phyloP scores from a whole-genome alignment of 257 asterid genomes.

The Lycium barbarum region DNA sequence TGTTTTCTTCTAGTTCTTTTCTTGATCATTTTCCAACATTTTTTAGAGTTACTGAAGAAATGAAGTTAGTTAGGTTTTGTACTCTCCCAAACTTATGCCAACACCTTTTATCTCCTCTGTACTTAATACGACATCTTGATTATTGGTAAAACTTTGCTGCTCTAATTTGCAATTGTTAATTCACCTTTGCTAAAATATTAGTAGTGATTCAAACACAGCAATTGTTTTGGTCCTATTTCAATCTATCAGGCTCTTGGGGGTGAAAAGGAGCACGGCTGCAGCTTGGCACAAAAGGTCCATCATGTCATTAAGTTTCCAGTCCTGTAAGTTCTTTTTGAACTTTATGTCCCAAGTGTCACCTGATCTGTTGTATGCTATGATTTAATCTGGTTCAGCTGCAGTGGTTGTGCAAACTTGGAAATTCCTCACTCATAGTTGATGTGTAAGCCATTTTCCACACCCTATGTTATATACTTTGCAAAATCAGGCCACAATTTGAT shows the following conservation, averaged over 20 bases:
- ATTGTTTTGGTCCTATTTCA: neutral
- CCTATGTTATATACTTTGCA: too few species aligned
- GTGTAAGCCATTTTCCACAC: neutral
- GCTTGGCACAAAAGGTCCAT: too few species aligned
- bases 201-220: neutral
- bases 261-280: neutral
- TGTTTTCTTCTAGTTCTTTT: neutral
- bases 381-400: neutral
- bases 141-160: neutral
- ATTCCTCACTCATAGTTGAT: neutral
- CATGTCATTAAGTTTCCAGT: neutral
- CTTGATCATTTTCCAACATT: neutral
- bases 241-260: neutral
- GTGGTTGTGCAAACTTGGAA: neutral
- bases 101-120: neutral
- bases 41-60: neutral
- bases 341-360: neutral
- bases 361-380: neutral
- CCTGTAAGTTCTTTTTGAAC: neutral
- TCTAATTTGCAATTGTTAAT: neutral
- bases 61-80: neutral
- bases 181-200: neutral
- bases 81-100: neutral
- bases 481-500: too few species aligned
- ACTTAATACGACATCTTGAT: neutral